Conservation (phyloP, 345 rosid genomes). For the Fremontodendron californicum region DNA sequence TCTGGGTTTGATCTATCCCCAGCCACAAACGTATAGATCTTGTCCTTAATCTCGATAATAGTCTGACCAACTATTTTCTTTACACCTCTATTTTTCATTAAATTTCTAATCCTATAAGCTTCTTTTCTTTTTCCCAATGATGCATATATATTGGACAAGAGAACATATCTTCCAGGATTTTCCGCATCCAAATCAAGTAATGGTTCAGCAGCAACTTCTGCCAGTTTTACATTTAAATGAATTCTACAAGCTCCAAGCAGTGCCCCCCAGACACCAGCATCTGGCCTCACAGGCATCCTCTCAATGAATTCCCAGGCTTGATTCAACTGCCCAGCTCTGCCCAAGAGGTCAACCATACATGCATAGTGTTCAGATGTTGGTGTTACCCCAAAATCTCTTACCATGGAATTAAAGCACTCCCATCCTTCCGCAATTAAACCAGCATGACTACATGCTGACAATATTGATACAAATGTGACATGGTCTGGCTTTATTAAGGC, state of each 20-base stretch:
- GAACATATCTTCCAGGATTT: conserved; percentile 52
- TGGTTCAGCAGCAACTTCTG: conserved; percentile 41
- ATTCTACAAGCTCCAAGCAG: conserved; percentile 49
- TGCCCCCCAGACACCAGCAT: conserved; percentile 46
- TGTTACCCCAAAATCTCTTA: conserved; percentile 31
- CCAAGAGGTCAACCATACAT: conserved; percentile 54
- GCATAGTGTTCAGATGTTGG: conserved; percentile 44
- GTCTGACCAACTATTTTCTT: conserved; percentile 72
- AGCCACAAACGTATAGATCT: conserved; percentile 47
- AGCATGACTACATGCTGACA: conserved; percentile 52
- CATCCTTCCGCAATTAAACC: conserved; percentile 49
- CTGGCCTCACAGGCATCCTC: conserved; percentile 39
- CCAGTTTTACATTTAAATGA: conserved; percentile 48
- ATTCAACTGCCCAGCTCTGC: conserved; percentile 39
- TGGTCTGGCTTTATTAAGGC: conserved; percentile 39
- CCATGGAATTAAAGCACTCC: conserved; percentile 46
- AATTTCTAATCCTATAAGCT: conserved; percentile 56
- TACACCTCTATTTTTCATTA: conserved; percentile 58
- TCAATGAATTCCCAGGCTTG: conserved; percentile 42
- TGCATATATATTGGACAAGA: conserved; percentile 64
- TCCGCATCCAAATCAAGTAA: conserved; percentile 33
- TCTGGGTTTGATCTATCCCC: conserved; percentile 26
- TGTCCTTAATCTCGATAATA: conserved; percentile 56
- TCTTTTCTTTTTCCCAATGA: conserved; percentile 66
- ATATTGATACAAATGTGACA: conserved; percentile 39